Evolutionary conservation across 306 rosid genomes (phyloP).

Genomic region (Carpinus viminea): DNA sequence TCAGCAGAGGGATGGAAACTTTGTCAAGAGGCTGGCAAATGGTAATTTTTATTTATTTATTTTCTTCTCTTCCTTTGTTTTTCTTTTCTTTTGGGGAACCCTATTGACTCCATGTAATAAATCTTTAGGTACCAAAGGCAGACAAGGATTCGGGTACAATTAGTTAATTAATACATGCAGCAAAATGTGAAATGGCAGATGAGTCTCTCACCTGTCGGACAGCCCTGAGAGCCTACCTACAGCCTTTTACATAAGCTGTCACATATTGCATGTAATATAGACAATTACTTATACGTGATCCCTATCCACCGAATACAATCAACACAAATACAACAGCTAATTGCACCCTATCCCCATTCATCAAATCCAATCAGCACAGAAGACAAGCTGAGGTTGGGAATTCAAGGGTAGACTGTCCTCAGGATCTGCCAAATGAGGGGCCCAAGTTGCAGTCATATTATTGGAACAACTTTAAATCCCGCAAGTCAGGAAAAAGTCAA

Average conservation of each 20-base stretch:
- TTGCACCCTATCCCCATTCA: neutral
- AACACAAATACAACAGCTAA: neutral
- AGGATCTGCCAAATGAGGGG: constrained; percentile 1
- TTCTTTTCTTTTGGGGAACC: neutral
- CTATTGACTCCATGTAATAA: neutral
- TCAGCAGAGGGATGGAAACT: neutral
- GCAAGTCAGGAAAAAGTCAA: constrained; percentile 1
- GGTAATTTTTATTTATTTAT: neutral
- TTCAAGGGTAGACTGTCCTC: neutral
- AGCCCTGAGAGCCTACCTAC: too few relatives aligned
- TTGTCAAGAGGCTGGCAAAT: neutral
- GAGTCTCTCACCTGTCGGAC: too few relatives aligned
- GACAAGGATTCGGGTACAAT: too few relatives aligned
- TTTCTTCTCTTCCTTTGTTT: neutral
- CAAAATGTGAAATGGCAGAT: too few relatives aligned
- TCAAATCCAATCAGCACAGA: neutral
- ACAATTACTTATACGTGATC: too few relatives aligned
- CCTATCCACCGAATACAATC: too few relatives aligned
- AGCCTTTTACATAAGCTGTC: too few relatives aligned
- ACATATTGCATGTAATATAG: too few relatives aligned
- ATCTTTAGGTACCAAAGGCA: neutral
- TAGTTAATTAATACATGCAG: too few relatives aligned
- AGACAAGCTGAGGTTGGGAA: neutral
- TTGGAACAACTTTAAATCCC: constrained; percentile 9
- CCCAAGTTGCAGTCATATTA: neutral